Conservation (phyloP, 2,329 filamentous ascomycete species). For the Ophiocordyceps robertsii region DNA sequence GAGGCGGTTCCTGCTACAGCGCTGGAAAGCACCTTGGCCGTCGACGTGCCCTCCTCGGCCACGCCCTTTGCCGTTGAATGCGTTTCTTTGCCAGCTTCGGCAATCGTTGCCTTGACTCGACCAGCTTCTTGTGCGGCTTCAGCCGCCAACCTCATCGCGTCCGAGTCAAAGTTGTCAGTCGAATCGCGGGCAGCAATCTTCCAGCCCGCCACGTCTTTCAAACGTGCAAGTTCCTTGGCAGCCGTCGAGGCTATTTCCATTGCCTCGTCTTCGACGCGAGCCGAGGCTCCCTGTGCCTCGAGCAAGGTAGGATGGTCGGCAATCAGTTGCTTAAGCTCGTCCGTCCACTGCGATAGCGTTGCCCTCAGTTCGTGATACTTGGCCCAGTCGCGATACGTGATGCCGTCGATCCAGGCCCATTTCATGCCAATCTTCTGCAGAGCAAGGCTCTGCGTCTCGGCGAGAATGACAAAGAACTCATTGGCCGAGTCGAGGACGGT, state of each 20-base stretch:
- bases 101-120: constrained; percentile 5
- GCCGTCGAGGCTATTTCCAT: constrained; percentile 70
- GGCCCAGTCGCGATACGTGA: constrained; percentile 95
- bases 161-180: constrained; percentile 66
- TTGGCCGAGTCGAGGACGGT: constrained; percentile 62
- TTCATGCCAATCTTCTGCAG: constrained; percentile 85
- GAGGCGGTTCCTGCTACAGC: constrained; percentile 4
- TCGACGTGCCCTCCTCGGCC: not conserved
- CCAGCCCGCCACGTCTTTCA: constrained; percentile 77
- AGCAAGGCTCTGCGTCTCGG: constrained; percentile 69
- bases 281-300: constrained; percentile 52
- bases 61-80: not conserved
- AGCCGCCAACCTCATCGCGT: constrained; percentile 44
- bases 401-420: constrained; percentile 91
- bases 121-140: constrained; percentile 20
- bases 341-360: constrained; percentile 72
- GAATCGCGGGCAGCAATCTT: constrained; percentile 66
- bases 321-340: constrained; percentile 65
- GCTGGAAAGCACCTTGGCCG: not conserved
- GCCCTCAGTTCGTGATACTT: constrained; percentile 83
- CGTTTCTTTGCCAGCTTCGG: constrained; percentile 9
- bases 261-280: constrained; percentile 59
- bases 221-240: constrained; percentile 62
- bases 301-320: constrained; percentile 58
- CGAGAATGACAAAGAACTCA: constrained; percentile 69